Evolutionary conservation across 2,329 filamentous ascomycete genomes (phyloP).

Genomic region (Periconia macrospinosa): DNA sequence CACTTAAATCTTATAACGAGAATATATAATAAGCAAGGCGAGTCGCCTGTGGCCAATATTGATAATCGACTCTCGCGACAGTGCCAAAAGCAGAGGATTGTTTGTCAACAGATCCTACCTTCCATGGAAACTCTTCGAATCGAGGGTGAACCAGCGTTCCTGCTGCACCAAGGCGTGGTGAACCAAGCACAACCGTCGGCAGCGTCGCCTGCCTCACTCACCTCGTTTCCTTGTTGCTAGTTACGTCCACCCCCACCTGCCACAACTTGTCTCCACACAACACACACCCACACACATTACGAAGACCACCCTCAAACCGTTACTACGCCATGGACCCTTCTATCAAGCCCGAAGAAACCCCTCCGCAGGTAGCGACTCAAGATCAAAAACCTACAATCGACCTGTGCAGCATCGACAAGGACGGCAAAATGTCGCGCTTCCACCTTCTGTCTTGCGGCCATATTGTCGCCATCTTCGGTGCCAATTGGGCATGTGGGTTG

Average conservation of each 20-base stretch:
- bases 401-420: constrained; percentile 1
- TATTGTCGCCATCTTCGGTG: constrained; percentile 10
- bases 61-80: no score
- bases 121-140: no score
- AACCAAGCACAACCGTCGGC: no score
- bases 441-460: constrained; percentile 25
- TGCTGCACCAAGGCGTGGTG: no score
- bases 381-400: background rate
- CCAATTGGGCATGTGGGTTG: constrained; percentile 12
- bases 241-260: constrained; percentile 28
- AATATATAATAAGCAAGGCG: no score
- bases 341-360: background rate
- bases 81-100: no score
- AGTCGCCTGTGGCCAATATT: no score
- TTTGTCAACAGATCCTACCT: no score
- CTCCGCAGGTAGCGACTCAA: background rate
- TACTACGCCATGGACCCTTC: background rate
- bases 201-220: no score
- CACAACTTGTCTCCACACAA: constrained; percentile 37
- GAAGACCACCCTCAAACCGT: background rate
- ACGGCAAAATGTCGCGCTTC: background rate
- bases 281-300: constrained; percentile 23
- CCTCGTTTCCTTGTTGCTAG: no score
- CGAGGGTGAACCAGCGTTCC: no score
- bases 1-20: no score